Conservation (phyloP, 2,329 filamentous ascomycete genomes). For the Pseudocercospora ulei region DNA sequence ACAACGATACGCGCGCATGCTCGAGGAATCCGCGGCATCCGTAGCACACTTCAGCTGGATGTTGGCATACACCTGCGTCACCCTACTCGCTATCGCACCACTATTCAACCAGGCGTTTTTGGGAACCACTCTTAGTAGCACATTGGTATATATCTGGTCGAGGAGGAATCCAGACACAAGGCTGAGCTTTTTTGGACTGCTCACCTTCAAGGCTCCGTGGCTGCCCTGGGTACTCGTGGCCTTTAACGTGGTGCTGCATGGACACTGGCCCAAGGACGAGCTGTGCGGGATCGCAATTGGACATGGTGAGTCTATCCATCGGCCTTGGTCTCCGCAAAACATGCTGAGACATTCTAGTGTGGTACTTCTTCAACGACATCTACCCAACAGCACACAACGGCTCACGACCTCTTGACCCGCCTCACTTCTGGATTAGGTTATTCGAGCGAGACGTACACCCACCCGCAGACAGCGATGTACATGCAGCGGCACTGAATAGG, state of each 20-base stretch:
- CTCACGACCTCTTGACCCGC: constrained; percentile 76
- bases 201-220: constrained; percentile 90
- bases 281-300: constrained; percentile 90
- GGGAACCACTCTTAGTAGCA: constrained; percentile 84
- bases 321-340: neutral
- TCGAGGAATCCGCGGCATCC: constrained; percentile 90
- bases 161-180: constrained; percentile 85
- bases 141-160: constrained; percentile 96
- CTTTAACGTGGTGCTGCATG: constrained; percentile 85
- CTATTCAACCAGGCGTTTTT: constrained; percentile 87
- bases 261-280: constrained; percentile 84
- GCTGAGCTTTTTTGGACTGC: constrained; percentile 66
- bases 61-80: constrained; percentile 70
- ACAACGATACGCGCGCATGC: constrained; percentile 84
- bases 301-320: constrained; percentile 47
- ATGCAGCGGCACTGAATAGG: constrained; percentile 29
- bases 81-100: constrained; percentile 71
- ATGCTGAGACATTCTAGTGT: constrained; percentile 46
- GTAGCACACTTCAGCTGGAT: constrained; percentile 94
- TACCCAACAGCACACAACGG: constrained; percentile 85
- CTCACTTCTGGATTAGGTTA: constrained; percentile 76
- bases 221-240: constrained; percentile 91
- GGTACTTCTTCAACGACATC: constrained; percentile 97
- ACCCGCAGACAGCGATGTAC: constrained; percentile 25
- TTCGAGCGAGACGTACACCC: constrained; percentile 50